Conservation (phyloP, 225 moss, liverwort and hornwort species). For the Bryoerythrophyllum caledonicum region DNA sequence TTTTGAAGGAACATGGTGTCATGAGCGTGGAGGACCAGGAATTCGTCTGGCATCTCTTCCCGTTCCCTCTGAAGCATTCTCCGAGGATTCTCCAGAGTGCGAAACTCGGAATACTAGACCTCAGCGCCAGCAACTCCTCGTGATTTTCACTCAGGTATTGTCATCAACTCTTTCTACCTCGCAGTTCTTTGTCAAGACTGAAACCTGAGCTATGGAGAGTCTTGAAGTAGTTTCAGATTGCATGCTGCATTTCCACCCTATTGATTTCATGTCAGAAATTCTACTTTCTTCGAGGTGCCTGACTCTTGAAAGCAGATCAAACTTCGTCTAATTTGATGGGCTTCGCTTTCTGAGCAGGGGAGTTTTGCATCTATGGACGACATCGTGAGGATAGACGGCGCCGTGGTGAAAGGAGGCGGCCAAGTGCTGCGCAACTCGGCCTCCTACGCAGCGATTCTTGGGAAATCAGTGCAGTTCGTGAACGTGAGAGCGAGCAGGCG, state of each 20-base stretch:
- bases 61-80: not conserved
- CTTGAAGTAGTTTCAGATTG: not conserved
- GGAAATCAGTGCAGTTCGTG: conserved; percentile 38
- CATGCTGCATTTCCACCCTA: too few relatives aligned
- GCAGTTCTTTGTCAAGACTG: not conserved
- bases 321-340: too few relatives aligned
- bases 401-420: conserved; percentile 17
- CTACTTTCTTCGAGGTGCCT: not conserved
- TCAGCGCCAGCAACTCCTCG: not conserved
- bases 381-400: conserved; percentile 22
- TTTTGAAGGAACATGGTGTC: not conserved
- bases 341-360: too few relatives aligned
- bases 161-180: conserved; percentile 5
- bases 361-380: conserved; percentile 19
- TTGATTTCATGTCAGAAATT: too few relatives aligned
- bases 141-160: not conserved
- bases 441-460: conserved; percentile 44
- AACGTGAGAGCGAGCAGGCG: conserved; percentile 37
- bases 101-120: not conserved
- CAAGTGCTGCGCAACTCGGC: conserved; percentile 56
- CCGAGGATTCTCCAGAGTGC: not conserved
- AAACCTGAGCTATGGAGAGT: not conserved
- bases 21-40: not conserved
- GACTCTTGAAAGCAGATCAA: not conserved
- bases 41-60: not conserved